A percentile compares a stretch with the other conserved stretches of the same genome.
Evolutionary conservation across 495 filamentous ascomycete genomes (phyloP).

Genomic region (Delitschia confertaspora): DNA sequence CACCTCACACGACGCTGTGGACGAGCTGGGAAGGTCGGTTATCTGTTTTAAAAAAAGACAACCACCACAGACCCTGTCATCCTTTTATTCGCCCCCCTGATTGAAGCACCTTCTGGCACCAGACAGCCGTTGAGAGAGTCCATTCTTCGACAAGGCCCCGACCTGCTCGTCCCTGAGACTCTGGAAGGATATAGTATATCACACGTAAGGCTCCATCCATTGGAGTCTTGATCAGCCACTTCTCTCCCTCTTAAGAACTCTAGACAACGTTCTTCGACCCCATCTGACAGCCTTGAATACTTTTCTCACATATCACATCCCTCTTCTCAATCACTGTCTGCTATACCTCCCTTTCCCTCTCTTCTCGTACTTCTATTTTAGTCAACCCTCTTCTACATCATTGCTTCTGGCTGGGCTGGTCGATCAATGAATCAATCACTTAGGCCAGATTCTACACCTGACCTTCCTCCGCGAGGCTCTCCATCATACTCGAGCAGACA

Average conservation of each 20-base stretch:
- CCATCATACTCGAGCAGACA: conserved; percentile 6
- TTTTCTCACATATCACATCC: conserved; percentile 2
- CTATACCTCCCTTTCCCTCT: no score
- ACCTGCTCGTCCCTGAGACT: not conserved
- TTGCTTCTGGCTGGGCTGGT: no score
- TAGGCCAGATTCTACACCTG: conserved; percentile 2
- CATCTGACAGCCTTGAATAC: not conserved
- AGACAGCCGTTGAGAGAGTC: conserved; percentile 12
- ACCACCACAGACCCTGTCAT: conserved; percentile 10
- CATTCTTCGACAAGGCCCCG: conserved; percentile 16
- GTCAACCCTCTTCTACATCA: no score
- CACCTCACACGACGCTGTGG: conserved; percentile 12
- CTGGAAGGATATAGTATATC: conserved; percentile 15
- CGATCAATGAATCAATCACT: conserved; percentile 15
- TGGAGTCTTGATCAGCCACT: conserved; percentile 12
- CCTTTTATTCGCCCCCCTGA: conserved; percentile 11
- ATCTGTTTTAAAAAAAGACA: conserved; percentile 15
- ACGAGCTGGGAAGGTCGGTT: conserved; percentile 18
- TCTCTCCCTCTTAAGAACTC: not conserved
- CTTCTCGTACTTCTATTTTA: no score
- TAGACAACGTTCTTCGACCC: not conserved
- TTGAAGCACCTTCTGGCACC: conserved; percentile 22
- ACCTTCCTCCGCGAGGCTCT: conserved; percentile 12
- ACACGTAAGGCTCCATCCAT: conserved; percentile 17
- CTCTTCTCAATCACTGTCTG: not conserved